Percentiles rank a stretch among this genome's conserved stretches.
Evolutionary conservation across 2,329 filamentous ascomycete species (phyloP).

Genomic region (Monilinia vaccinii-corymbosi): DNA sequence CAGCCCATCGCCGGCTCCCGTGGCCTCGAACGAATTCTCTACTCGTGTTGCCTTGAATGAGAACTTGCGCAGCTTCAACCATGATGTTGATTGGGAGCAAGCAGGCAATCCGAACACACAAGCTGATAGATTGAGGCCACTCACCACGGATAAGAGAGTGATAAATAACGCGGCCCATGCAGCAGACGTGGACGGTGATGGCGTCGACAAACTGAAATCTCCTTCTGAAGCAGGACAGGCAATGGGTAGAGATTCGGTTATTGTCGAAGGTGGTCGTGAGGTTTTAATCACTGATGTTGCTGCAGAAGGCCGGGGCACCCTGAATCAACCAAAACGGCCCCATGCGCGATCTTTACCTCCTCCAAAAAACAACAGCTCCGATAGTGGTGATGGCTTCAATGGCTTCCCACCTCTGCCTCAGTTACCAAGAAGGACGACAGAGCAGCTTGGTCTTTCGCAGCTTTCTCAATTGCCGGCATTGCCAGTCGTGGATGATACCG

Average conservation of each 20-base stretch:
- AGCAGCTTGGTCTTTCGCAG: constrained; percentile 58
- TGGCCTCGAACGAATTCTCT: constrained; percentile 41
- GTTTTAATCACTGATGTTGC: constrained; percentile 57
- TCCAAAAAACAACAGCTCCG: constrained; percentile 12
- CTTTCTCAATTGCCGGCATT: constrained; percentile 63
- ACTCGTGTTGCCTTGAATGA: constrained; percentile 41
- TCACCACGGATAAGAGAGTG: constrained; percentile 44
- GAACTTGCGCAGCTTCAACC: constrained; percentile 60
- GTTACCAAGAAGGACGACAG: constrained; percentile 50
- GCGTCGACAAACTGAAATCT: constrained; percentile 64
- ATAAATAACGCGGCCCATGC: constrained; percentile 53
- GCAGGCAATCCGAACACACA: constrained; percentile 32
- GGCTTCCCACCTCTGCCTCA: constrained; percentile 50
- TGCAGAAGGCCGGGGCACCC: constrained; percentile 53
- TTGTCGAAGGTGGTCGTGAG: constrained; percentile 59
- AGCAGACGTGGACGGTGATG: constrained; percentile 70
- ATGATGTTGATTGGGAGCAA: constrained; percentile 48
- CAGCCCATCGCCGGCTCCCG: constrained; percentile 20
- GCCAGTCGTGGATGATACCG: constrained; percentile 65
- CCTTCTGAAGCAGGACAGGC: constrained; percentile 52
- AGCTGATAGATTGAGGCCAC: constrained; percentile 34
- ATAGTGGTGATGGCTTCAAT: constrained; percentile 34
- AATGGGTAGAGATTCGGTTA: constrained; percentile 60
- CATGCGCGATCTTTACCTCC: constrained; percentile 27
- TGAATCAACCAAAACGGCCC: constrained; percentile 41